These are phyloP conservation scores for Talaromyces sp. DNA, from an alignment of 2,329 filamentous ascomycete genomes.

Conservation along the genomic window DNA sequence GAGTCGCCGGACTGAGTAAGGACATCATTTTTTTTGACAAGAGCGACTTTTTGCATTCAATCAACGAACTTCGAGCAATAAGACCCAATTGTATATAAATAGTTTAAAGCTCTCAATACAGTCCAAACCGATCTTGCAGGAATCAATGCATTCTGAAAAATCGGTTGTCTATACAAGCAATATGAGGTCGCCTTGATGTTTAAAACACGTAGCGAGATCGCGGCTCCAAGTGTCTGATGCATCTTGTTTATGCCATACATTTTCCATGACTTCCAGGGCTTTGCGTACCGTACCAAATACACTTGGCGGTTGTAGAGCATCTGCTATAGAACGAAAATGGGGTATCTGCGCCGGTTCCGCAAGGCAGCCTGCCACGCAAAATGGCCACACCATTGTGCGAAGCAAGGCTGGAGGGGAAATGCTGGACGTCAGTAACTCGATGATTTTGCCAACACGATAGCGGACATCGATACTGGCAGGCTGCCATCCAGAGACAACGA, in stretches of 20 bases:
- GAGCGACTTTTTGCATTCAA: too few species aligned
- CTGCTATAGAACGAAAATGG: slow-evolving; percentile 24
- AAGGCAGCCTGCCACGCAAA: slow-evolving; percentile 31
- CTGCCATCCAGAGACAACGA: slow-evolving; percentile 14
- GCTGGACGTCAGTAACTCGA: not conserved
- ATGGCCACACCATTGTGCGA: slow-evolving; percentile 31
- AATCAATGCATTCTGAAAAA: not conserved
- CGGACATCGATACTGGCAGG: slow-evolving; percentile 5
- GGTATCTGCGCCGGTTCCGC: slow-evolving; percentile 20
- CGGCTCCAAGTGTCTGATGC: not conserved
- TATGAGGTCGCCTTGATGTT: slow-evolving; percentile 3
- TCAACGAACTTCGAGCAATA: not conserved
- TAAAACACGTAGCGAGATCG: slow-evolving; percentile 9
- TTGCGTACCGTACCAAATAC: slow-evolving; percentile 28
- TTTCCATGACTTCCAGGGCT: slow-evolving; percentile 36
- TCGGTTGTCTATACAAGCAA: slow-evolving; percentile 5
- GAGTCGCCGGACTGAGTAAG: too few species aligned
- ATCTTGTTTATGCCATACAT: slow-evolving; percentile 28
- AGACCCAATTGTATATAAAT: not conserved
- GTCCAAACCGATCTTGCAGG: not conserved
- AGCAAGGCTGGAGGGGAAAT: slow-evolving; percentile 23
- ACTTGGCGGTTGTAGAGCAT: slow-evolving; percentile 20
- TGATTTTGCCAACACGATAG: not conserved
- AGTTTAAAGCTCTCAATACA: not conserved
- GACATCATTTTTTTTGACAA: too few species aligned